Conservation (phyloP, 2,329 filamentous ascomycete species). For the Capronia coronata region DNA sequence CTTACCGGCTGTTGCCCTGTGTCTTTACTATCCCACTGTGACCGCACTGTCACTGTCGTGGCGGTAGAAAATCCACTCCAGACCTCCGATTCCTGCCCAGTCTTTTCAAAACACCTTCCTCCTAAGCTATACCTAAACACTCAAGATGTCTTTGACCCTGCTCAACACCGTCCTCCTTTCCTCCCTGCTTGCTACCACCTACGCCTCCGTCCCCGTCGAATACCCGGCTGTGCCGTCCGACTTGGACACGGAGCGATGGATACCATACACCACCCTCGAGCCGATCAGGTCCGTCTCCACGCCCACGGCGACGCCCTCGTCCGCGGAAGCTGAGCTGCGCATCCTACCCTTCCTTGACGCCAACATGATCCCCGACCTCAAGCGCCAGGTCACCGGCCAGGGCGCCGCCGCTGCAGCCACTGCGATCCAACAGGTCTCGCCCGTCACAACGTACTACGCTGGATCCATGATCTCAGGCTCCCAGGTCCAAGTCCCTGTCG, state of each 20-base stretch:
- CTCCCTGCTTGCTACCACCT: conserved; percentile 13
- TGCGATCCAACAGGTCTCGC: conserved; percentile 29
- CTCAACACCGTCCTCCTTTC: conserved; percentile 13
- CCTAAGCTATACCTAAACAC: background rate
- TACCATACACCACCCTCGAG: conserved; percentile 16
- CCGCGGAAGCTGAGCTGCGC: conserved; percentile 1
- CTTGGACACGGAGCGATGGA: conserved; percentile 14
- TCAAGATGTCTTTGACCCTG: background rate
- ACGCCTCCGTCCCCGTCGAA: conserved; percentile 16
- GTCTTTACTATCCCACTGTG: too few relatives aligned
- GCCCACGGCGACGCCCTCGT: conserved; percentile 7
- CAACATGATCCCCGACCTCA: conserved; percentile 18
- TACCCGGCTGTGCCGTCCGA: conserved; percentile 15
- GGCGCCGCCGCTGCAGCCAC: conserved; percentile 29
- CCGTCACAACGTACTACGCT: conserved; percentile 29
- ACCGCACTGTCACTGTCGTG: background rate
- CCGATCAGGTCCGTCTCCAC: conserved; percentile 10
- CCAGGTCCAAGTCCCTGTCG: conserved; percentile 19
- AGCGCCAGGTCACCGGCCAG: conserved; percentile 29
- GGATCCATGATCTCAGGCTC: conserved; percentile 3
- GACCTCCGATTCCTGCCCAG: too few relatives aligned
- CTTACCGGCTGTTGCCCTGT: too few relatives aligned
- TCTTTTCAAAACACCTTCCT: too few relatives aligned
- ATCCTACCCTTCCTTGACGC: conserved; percentile 19
- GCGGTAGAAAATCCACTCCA: too few relatives aligned